phyloP scores from a whole-genome alignment of 805 yeast genomes.

The Cyberlindnera xishuangbannaensis region DNA sequence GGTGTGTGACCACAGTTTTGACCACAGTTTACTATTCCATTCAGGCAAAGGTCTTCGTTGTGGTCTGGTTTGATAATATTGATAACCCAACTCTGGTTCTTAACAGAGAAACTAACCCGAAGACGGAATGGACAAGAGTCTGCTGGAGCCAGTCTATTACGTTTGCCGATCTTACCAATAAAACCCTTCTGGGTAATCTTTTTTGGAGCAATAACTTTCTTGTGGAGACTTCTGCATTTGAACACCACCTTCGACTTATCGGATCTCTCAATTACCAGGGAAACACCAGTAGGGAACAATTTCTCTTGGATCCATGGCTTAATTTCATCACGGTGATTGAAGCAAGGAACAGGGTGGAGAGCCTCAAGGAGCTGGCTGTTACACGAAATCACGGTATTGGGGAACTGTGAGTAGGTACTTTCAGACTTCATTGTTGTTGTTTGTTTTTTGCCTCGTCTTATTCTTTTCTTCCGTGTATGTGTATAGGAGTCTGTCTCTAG shows the following conservation, averaged over 20 bases:
- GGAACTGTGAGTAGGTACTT: too few relatives aligned
- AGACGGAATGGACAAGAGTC: slow-evolving; percentile 27
- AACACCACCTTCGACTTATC: slow-evolving; percentile 28
- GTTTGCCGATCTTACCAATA: slow-evolving; percentile 13
- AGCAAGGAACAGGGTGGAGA: slow-evolving; percentile 23
- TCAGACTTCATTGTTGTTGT: too few relatives aligned
- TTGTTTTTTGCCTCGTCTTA: too few relatives aligned
- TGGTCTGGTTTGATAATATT: slow-evolving; percentile 24
- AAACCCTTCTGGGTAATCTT: slow-evolving; percentile 7
- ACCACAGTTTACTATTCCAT: too few relatives aligned
- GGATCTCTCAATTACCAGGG: slow-evolving; percentile 28
- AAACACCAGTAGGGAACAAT: slow-evolving; percentile 19
- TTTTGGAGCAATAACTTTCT: slow-evolving; percentile 18
- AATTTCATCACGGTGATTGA: slow-evolving; percentile 21
- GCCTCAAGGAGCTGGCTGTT: slow-evolving; percentile 23
- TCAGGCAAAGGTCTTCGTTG: slow-evolving; percentile 19
- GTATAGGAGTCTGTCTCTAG: too few relatives aligned
- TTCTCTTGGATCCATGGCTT: slow-evolving; percentile 24
- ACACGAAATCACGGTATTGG: slow-evolving; percentile 14
- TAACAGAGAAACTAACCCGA: slow-evolving; percentile 25
- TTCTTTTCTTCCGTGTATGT: too few relatives aligned
- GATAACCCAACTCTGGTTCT: slow-evolving; percentile 22
- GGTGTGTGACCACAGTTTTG: slow-evolving; percentile 8
- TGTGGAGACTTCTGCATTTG: slow-evolving; percentile 28
- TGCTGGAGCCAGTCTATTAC: slow-evolving; percentile 20